Evolutionary conservation across 345 rosid species (phyloP), one percentile per base, ranked within the genome.

Genomic region (Hirschfeldia incana): DNA sequence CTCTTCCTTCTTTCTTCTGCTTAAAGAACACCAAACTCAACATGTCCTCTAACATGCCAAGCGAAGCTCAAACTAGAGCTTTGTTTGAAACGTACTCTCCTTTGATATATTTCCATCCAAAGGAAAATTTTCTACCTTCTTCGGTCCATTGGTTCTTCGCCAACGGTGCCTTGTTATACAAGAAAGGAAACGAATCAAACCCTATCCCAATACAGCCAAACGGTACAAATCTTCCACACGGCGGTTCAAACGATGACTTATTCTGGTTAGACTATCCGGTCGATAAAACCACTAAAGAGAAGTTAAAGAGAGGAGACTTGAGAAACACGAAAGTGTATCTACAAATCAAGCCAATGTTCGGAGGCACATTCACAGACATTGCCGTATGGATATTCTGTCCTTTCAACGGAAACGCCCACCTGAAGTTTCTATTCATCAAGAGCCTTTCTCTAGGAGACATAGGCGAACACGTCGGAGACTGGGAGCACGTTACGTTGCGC

Each of bases 401-500:
- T 12, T 93, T 87, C 67, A 91, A 91, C 32, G 97, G 98, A 0
- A 85, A 94, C 0, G 88, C 86, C 0, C 88, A 64, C 74, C 91
- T 88, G 11, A 90, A 93, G 70, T 81, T 91, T 7, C 83, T 78
- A 60, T 59, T 88, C 74, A 60, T 93, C 67, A 63, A 63, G 39
- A 79, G 77, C n/a, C 11, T 90, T 2, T 49, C 86, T 0, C 4
- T 91, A 59, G 91, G 94, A 15, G 81, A 49, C 57, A 85, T 91
- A 8, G 97, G 96, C 3, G 85, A 88, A 65, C 97, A 92, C 46
- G 80, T 91, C 3, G 97, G 98, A 1, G 97, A 93, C 8, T 93
- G 97, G 98, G 98, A 93, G 84, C 97, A 90, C 49, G 69, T 90
- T 62, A 88, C 94, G 6, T 72, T 93, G 11, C 85, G 98, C 76